Conservation (phyloP, 768 basidiomycete genomes). For the Rhodotorula sphaerocarpa region DNA sequence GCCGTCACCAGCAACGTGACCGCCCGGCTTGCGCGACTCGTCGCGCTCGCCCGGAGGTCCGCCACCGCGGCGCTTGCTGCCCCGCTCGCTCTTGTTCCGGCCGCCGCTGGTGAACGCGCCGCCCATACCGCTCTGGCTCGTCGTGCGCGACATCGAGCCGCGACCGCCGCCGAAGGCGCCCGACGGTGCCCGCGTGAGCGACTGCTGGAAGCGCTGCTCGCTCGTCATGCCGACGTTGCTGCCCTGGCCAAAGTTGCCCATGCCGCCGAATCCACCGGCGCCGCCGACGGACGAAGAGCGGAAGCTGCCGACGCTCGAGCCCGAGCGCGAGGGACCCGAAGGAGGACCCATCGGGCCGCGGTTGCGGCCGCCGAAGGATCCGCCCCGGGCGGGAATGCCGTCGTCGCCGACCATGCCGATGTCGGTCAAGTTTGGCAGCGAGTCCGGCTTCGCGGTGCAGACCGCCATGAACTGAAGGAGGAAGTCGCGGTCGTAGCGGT, state of each 20-base stretch:
- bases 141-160: conserved; percentile 34
- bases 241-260: conserved; percentile 38
- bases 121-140: conserved; percentile 43
- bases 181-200: conserved; percentile 21
- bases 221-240: conserved; percentile 15
- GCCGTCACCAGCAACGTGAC: conserved; percentile 46
- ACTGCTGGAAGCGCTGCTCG: conserved; percentile 34
- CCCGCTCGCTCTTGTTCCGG: conserved; percentile 72
- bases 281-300: conserved; percentile 31
- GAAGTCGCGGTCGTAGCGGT: conserved; percentile 97
- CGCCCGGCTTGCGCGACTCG: conserved; percentile 31
- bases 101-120: conserved; percentile 40
- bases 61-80: conserved; percentile 61
- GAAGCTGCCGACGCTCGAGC: conserved; percentile 20
- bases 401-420: conserved; percentile 68
- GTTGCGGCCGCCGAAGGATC: conserved; percentile 17
- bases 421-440: conserved; percentile 76
- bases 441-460: conserved; percentile 90
- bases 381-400: conserved; percentile 33
- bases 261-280: conserved; percentile 33
- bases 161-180: conserved; percentile 27
- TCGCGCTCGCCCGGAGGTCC: conserved; percentile 43
- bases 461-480: conserved; percentile 89
- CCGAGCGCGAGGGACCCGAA: conserved; percentile 10
- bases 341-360: conserved; percentile 30